Conservation (phyloP, 2,329 filamentous ascomycete genomes). For the Pestalotiopsis fici region DNA sequence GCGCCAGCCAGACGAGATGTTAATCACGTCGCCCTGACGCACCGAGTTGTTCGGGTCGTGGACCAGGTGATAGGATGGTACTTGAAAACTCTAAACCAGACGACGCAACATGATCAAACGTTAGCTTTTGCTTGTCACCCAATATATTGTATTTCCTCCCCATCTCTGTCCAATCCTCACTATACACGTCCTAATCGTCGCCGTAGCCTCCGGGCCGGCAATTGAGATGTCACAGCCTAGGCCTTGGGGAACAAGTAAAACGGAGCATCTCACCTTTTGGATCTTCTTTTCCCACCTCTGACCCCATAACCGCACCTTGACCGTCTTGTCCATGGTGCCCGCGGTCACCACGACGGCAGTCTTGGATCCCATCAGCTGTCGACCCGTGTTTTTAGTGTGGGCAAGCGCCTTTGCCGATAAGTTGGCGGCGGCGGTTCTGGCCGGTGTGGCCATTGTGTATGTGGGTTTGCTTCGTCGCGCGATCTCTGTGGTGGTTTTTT, state of each 20-base stretch:
- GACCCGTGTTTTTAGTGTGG: conserved; percentile 39
- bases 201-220: too few relatives aligned
- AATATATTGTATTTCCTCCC: too few relatives aligned
- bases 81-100: conserved; percentile 66
- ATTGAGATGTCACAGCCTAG: too few relatives aligned
- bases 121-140: not conserved
- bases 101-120: too few relatives aligned
- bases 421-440: conserved; percentile 4
- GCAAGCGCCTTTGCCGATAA: conserved; percentile 18
- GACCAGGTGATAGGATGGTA: conserved; percentile 67
- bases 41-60: conserved; percentile 78
- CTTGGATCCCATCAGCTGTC: conserved; percentile 53
- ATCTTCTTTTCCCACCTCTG: conserved; percentile 73
- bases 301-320: conserved; percentile 73
- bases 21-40: conserved; percentile 73
- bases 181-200: too few relatives aligned
- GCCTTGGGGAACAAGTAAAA: too few relatives aligned
- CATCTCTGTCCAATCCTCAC: too few relatives aligned
- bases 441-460: not conserved
- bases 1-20: conserved; percentile 67
- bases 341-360: conserved; percentile 71
- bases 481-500: not conserved
- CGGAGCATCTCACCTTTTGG: conserved; percentile 60
- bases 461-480: not conserved
- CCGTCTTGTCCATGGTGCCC: conserved; percentile 76